Conservation (phyloP, 768 basidiomycete genomes). For the Amanita rimosa region DNA sequence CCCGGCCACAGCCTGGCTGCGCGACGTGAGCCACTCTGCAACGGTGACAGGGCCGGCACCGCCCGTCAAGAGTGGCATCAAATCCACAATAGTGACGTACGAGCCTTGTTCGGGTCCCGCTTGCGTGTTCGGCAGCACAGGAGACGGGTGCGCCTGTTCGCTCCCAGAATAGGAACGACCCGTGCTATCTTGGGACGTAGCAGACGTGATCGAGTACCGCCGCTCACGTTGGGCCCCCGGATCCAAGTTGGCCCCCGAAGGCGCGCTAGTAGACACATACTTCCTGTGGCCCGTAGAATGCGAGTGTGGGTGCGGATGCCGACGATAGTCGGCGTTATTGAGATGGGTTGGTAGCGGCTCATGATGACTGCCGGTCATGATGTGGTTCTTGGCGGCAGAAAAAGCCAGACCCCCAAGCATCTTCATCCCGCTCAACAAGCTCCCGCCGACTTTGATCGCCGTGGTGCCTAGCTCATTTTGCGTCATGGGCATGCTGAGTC, state of each 20-base stretch:
- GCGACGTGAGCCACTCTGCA: conserved; percentile 37
- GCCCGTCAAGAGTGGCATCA: conserved; percentile 19
- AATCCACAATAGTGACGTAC: conserved; percentile 48
- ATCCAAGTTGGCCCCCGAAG: conserved; percentile 10
- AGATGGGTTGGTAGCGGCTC: background rate
- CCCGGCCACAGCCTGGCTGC: conserved; percentile 33
- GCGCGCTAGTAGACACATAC: conserved; percentile 9
- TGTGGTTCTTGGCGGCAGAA: conserved; percentile 31
- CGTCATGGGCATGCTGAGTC: conserved; percentile 7
- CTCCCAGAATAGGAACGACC: conserved; percentile 4
- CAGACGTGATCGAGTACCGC: conserved; percentile 12
- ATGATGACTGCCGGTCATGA: conserved; percentile 11
- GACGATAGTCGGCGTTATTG: background rate
- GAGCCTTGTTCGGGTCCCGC: conserved; percentile 19
- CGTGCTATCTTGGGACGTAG: conserved; percentile 4
- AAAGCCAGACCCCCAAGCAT: conserved; percentile 52
- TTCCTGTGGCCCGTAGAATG: background rate
- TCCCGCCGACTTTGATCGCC: conserved; percentile 49
- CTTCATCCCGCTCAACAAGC: conserved; percentile 52
- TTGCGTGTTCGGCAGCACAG: conserved; percentile 15
- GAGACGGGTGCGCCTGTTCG: conserved; percentile 8
- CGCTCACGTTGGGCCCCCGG: background rate
- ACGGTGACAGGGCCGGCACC: conserved; percentile 18
- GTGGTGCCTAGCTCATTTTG: conserved; percentile 27
- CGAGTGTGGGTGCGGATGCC: background rate